Evolutionary conservation across 768 basidiomycete species (phyloP).

Genomic region (Agaricus blazei): DNA sequence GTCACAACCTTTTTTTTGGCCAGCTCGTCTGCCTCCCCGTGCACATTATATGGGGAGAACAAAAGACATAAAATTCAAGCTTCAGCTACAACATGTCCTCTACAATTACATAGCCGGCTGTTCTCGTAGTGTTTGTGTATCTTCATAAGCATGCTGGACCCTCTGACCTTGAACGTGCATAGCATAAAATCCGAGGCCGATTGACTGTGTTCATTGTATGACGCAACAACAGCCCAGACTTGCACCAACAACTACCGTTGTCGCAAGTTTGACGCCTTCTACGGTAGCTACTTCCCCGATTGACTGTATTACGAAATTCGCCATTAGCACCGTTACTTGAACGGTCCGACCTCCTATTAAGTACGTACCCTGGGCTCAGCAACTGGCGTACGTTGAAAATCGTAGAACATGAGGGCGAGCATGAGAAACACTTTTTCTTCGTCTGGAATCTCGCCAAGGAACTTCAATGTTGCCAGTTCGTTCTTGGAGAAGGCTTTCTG

Average conservation of each 20-base stretch:
- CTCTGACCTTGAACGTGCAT: no score
- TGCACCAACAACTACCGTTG: conserved; percentile 3
- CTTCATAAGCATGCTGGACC: no score
- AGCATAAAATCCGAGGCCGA: not conserved
- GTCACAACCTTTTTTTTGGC: no score
- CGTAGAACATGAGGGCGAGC: conserved; percentile 10
- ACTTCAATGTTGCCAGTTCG: conserved; percentile 13
- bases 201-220: not conserved
- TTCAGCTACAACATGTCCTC: no score
- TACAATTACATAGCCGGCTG: no score
- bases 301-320: not conserved
- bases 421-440: conserved; percentile 17
- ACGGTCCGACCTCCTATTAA: not conserved
- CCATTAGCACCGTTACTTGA: not conserved
- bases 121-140: no score
- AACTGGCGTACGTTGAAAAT: conserved; percentile 10
- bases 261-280: not conserved
- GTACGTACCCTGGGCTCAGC: conserved; percentile 10
- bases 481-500: conserved; percentile 12
- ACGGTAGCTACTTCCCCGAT: conserved; percentile 1
- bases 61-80: no score
- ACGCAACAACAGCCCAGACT: not conserved
- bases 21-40: no score
- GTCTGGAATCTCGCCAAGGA: conserved; percentile 9
- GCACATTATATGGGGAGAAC: no score